Base-by-base conservation (phyloP, 78 protist species). In the Emiliania huxleyi region DNA sequence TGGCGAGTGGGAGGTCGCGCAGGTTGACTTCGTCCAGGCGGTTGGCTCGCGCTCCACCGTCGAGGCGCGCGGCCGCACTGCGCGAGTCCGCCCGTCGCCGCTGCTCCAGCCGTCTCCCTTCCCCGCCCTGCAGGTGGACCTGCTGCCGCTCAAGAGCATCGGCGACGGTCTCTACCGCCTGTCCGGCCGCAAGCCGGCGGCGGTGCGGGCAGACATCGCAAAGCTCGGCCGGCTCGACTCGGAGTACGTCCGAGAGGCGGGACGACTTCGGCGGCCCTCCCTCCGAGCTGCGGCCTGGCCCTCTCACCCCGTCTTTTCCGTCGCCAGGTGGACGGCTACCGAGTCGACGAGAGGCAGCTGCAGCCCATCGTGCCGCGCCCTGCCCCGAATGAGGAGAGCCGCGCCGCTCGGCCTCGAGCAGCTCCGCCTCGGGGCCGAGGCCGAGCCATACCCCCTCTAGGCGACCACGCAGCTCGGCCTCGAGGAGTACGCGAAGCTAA, bases 1-100 rank as follows among this genome's bases (percentile, higher is more conserved):
- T 11, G 85, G 85, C 46, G 85, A 77, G 46, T 77, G 46, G 48
- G 85, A 77, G 48, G 85, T 77, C n/a, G 85, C 48, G 33, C 85
- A 77, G 85, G 85, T 77, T 11, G 85, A 77, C 46, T 77, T 40
- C 29, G 85, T 77, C 29, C 85, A 77, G 46, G 1, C 2, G 46
- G 29, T 77, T 19, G 46, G 85, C 85, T 12, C 48, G 35, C 42
- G 46, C 19, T 2, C 26, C 19, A 33, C 85, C 35, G 1, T 5
- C 42, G 85, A 77, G 85, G 75, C 12, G 75, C 33, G 75, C 75
- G 12, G 23, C n/a, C n/a, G n/a, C n/a, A n/a, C n/a, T n/a, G n/a
- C n/a, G n/a, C n/a, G n/a, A n/a, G n/a, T n/a, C n/a, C n/a, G n/a
- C n/a, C n/a, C n/a, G n/a, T n/a, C n/a, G n/a, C n/a, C n/a, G n/a